A percentile compares a stretch with the other conserved stretches of the same genome.
phyloP scores from a whole-genome alignment of 176 grass and related monocot genomes.

The Melocanna baccifera region DNA sequence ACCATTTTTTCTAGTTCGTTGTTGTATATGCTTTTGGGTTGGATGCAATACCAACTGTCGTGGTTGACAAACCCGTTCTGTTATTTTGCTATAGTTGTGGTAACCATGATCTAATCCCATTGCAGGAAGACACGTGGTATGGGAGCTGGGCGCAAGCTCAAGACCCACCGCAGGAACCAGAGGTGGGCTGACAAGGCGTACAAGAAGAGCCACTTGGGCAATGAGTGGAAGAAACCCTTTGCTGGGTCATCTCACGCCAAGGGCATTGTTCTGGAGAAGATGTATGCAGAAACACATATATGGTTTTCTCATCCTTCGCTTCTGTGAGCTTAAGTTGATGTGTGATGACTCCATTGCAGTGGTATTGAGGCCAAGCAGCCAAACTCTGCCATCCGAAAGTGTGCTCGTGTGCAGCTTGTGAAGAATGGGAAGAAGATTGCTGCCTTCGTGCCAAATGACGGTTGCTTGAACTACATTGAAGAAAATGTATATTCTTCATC shows the following conservation, averaged over 20 bases:
- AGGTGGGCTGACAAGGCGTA: conserved; percentile 75
- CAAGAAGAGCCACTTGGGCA: conserved; percentile 76
- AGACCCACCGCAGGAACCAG: conserved; percentile 66
- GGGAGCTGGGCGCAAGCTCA: conserved; percentile 68
- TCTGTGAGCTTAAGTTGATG: neutral
- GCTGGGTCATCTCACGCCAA: conserved; percentile 65
- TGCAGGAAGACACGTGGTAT: conserved; percentile 78
- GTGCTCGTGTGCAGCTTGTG: conserved; percentile 67
- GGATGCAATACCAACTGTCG: neutral
- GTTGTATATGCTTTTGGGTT: neutral
- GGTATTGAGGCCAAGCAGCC: conserved; percentile 76
- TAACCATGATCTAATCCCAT: neutral
- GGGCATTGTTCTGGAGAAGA: conserved; percentile 76
- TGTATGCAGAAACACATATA: conserved; percentile 25
- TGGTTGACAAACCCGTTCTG: neutral
- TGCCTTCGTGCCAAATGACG: conserved; percentile 64
- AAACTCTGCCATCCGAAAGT: conserved; percentile 73
- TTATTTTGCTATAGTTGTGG: neutral
- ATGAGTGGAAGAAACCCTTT: conserved; percentile 75
- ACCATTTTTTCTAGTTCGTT: neutral
- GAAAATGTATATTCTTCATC: conserved; percentile 38
- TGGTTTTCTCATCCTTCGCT: neutral
- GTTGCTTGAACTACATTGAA: conserved; percentile 71
- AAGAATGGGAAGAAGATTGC: conserved; percentile 79
- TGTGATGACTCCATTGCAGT: conserved; percentile 15